Base-by-base conservation (phyloP, 2,329 filamentous ascomycete species). In the Xylaria sp. region DNA sequence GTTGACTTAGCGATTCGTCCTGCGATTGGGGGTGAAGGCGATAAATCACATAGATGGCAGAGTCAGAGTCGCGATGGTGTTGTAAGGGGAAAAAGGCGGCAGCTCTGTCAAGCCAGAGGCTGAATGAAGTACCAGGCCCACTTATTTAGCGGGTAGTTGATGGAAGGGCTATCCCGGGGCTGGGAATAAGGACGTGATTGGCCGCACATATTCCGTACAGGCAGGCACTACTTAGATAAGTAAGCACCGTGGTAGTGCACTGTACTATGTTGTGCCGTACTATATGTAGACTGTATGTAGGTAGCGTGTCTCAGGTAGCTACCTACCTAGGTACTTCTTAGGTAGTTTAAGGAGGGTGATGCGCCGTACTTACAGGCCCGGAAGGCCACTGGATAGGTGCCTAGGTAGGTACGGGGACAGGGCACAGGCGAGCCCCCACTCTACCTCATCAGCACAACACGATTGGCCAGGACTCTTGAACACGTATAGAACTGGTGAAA, bases 1-100 rank as follows among this genome's bases (percentile, higher is more conserved):
- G 67, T 84, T 90, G 82, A 43, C 47, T 55, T 54, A 62, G 54
- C 4, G 47, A 4, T 41, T 46, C n/a, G 61, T 56, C 8, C 37
- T 37, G 15, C 31, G 52, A 38, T 29, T 59, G 41, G n/a, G 6
- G 10, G 10, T 9, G 2, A 29, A 21, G 15, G 9, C 29, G n/a
- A 29, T 29, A 29, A 46, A 47, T 44, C 46, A 31, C 33, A 17
- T 17, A 33, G 49, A 27, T 15, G 19, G 4, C 23, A 27, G 19
- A 17, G 37, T n/a, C 7, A 15, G 33, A 29, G 27, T 17, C 21
- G 35, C 19, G n/a, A 15, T 8, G 11, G 13, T 13, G 35, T 31
- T 55, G 58, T 44, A n/a, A 29, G 27, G 17, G 8, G 31, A 23
- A 46, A 47, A 44, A 54, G 11, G 25, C 40, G 51, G 37, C 53